Conservation (phyloP, 345 rosid species). For the Eucalyptus pumila region DNA sequence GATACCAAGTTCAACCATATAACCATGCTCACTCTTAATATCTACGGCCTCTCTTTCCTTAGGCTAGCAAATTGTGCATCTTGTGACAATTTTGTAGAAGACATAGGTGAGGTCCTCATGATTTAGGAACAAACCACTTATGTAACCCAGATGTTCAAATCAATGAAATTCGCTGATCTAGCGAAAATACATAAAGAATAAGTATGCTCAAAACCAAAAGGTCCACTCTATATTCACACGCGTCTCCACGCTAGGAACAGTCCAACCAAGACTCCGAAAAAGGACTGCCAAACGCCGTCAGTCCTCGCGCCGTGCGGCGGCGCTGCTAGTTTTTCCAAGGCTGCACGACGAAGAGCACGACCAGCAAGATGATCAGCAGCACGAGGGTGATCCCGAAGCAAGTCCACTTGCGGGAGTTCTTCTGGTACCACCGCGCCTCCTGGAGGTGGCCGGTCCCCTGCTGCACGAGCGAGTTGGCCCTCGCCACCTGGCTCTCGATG, state of each 20-base stretch:
- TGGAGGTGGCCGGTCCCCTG: constrained; percentile 46
- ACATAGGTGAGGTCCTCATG: background rate
- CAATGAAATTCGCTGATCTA: background rate
- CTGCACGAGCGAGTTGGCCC: constrained; percentile 58
- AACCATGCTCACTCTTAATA: too few relatives aligned
- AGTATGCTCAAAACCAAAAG: background rate
- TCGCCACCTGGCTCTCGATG: constrained; percentile 63
- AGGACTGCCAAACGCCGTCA: background rate
- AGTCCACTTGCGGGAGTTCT: constrained; percentile 71
- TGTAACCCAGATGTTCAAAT: background rate
- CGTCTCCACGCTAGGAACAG: background rate
- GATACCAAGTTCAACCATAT: too few relatives aligned
- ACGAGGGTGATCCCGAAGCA: constrained; percentile 51
- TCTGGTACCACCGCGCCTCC: constrained; percentile 59
- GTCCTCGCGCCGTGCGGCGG: background rate
- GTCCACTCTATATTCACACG: background rate
- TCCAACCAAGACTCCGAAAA: background rate
- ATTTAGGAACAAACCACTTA: background rate
- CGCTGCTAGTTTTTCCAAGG: constrained; percentile 36
- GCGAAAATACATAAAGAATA: background rate
- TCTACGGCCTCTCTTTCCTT: background rate
- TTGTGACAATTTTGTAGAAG: background rate
- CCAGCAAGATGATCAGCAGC: constrained; percentile 45
- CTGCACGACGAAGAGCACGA: constrained; percentile 37
- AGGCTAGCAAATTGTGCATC: background rate